These are phyloP conservation scores for Stygiomarasmius scandens DNA, from an alignment of 1,284 basidiomycete species.

Conservation along the genomic window DNA sequence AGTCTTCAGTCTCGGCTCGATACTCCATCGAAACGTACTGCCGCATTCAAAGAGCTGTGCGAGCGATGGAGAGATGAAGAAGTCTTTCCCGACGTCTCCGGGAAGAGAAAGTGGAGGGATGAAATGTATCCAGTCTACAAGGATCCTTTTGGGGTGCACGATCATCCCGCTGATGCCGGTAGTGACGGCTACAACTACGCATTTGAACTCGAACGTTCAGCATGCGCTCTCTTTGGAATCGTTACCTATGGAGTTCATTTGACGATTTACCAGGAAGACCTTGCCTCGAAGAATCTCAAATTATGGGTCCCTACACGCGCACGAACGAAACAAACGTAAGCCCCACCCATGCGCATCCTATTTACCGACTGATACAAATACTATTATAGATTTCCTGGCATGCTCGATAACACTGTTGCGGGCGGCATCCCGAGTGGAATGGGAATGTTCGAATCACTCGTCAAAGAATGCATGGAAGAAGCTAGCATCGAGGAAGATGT, in stretches of 20 bases:
- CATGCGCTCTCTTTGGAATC: constrained; percentile 87
- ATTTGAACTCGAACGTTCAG: constrained; percentile 89
- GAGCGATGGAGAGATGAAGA: constrained; percentile 70
- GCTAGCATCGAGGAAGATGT: constrained; percentile 74
- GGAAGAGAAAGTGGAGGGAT: constrained; percentile 77
- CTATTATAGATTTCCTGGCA: constrained; percentile 66
- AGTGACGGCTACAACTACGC: constrained; percentile 57
- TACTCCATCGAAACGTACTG: constrained; percentile 58
- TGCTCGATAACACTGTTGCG: constrained; percentile 79
- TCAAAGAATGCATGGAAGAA: constrained; percentile 95
- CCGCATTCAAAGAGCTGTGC: constrained; percentile 62
- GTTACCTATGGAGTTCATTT: constrained; percentile 90
- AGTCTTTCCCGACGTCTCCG: constrained; percentile 66
- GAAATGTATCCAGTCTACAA: constrained; percentile 86
- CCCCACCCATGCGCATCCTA: constrained; percentile 15
- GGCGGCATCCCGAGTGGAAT: constrained; percentile 82
- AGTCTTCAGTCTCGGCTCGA: constrained; percentile 56
- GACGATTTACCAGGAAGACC: constrained; percentile 64
- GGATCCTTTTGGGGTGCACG: constrained; percentile 63
- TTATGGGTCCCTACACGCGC: constrained; percentile 92
- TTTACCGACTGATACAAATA: not conserved
- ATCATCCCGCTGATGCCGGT: constrained; percentile 34
- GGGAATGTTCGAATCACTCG: constrained; percentile 71
- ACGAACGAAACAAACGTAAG: constrained; percentile 85
- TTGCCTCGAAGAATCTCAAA: constrained; percentile 38